phyloP scores from a whole-genome alignment of 2,329 filamentous ascomycete species.

The Falciphora oryzae region DNA sequence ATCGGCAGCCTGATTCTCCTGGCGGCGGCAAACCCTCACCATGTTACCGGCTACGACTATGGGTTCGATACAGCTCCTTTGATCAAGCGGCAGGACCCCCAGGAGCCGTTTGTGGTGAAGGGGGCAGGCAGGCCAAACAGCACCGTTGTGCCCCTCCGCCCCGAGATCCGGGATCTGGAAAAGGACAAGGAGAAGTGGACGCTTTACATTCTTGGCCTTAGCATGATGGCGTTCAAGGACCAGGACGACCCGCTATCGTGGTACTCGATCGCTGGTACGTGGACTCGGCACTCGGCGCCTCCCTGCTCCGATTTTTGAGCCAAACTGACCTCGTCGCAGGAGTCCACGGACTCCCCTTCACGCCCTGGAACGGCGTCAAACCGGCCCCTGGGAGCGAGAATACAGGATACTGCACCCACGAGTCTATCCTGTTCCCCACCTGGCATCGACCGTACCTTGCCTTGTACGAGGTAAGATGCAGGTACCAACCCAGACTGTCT shows the following conservation, averaged over 20 bases:
- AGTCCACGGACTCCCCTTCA: constrained; percentile 71
- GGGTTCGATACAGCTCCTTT: constrained; percentile 34
- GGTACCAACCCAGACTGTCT: neutral
- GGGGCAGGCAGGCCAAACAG: constrained; percentile 30
- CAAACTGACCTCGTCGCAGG: constrained; percentile 37
- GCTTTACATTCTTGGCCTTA: constrained; percentile 69
- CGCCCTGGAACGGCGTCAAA: constrained; percentile 46
- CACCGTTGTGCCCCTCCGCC: constrained; percentile 39
- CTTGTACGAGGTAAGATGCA: constrained; percentile 44
- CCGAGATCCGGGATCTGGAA: constrained; percentile 63
- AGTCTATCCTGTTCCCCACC: constrained; percentile 66
- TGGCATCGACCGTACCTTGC: constrained; percentile 82
- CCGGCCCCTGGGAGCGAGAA: constrained; percentile 44
- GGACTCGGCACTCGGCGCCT: neutral
- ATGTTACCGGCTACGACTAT: constrained; percentile 39
- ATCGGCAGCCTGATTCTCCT: neutral
- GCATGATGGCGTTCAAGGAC: constrained; percentile 62
- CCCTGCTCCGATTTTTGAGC: constrained; percentile 8
- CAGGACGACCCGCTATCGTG: constrained; percentile 63
- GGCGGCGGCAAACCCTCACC: neutral
- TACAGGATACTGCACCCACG: constrained; percentile 71
- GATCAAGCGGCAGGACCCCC: constrained; percentile 28
- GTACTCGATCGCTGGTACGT: constrained; percentile 70
- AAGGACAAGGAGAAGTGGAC: constrained; percentile 64
- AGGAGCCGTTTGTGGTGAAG: constrained; percentile 36